phyloP scores from a whole-genome alignment of 1,284 basidiomycete genomes.

The Trichosporon sp. region DNA sequence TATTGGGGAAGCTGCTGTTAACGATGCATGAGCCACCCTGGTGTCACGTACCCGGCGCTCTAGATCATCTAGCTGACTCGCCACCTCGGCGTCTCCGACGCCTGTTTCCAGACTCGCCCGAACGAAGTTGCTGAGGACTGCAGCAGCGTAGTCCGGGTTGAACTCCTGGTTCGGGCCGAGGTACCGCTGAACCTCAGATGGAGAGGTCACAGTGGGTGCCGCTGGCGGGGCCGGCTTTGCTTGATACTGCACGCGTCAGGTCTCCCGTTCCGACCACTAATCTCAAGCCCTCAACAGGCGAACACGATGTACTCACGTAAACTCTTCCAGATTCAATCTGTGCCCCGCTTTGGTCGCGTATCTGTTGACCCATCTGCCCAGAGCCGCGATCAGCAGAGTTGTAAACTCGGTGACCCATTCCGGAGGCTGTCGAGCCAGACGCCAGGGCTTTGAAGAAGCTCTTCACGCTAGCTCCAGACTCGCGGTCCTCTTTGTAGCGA shows the following conservation, averaged over 20 bases:
- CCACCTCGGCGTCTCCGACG: background rate
- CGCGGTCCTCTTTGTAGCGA: conserved; percentile 11
- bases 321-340: background rate
- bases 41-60: background rate
- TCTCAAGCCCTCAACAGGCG: too few relatives aligned
- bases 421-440: conserved; percentile 1
- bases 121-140: conserved; percentile 10
- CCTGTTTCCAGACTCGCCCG: background rate
- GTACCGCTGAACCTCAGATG: conserved; percentile 9
- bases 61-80: background rate
- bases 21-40: background rate
- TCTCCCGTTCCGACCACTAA: too few relatives aligned
- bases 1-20: background rate
- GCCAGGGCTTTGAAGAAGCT: conserved; percentile 14
- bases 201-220: conserved; percentile 1
- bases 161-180: conserved; percentile 12
- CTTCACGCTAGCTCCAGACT: background rate
- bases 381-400: conserved; percentile 9
- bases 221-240: conserved; percentile 9
- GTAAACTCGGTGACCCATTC: conserved; percentile 11
- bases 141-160: conserved; percentile 11
- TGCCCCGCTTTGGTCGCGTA: background rate
- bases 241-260: conserved; percentile 3
- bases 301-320: conserved; percentile 1
- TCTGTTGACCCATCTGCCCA: background rate